Evolutionary conservation across 2,329 filamentous ascomycete species (phyloP), one percentile per base, ranked within the genome.

Genomic region (Exophiala calicioides): DNA sequence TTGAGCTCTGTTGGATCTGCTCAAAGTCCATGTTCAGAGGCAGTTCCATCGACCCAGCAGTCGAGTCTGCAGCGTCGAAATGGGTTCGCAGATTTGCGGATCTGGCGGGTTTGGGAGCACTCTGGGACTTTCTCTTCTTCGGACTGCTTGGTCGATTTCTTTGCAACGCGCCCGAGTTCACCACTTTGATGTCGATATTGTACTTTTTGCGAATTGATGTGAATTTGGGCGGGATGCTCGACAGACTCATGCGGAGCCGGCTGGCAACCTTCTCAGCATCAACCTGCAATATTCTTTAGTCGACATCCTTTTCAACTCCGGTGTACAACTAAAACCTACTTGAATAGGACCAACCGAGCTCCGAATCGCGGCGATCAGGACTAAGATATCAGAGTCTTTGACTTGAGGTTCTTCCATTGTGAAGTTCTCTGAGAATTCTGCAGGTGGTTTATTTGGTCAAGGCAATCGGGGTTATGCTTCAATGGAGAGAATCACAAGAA

Each of bases 161-260:
- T 35, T 55, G 52, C 19, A 55, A 32, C 10, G 52, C 52, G 3
- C 52, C 52, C 7, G 52, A 55, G 27, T 55, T 55, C 40, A 55
- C 36, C 16, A 55, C 52, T 39, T 55, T 55, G 45, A 55, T 55
- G 38, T 55, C 52, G 18, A 55, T 52, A 26, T 44, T 44, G 34
- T 55, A 55, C 10, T 35, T 24, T 31, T 50, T 55, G 12, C 52
- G 52, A 23, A 55, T 48, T 0, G 48, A 37, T 4, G 52, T 52
- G 44, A 55, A 55, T 34, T 52, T 52, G 3, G 52, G 52, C 9
- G 52, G 52, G 23, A 55, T 50, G 30, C 32, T 52, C 4, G 52
- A 50, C 33, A 55, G 21, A 26, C 48, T 52, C 48, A 55, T 55
- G 24, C 52, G 48, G 3, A 55, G 38, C 18, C 50, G 52, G 9